These are phyloP conservation scores for Fusarium foetens DNA, from an alignment of 2,329 filamentous ascomycete genomes.

Conservation along the genomic window DNA sequence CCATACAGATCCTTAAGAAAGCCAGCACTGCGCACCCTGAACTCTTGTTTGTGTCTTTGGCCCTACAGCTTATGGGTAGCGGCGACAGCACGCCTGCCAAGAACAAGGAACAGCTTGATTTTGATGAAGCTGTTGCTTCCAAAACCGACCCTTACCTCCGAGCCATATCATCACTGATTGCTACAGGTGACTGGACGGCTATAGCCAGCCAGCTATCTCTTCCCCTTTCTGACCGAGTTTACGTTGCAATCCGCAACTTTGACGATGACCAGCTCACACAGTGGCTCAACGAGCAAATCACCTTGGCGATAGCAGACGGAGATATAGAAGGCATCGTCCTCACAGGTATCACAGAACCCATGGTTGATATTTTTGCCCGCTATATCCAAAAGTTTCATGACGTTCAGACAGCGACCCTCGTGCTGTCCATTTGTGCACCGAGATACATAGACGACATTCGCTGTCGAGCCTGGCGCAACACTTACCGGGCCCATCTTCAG, in stretches of 20 bases:
- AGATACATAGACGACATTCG: conserved; percentile 81
- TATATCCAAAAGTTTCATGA: conserved; percentile 82
- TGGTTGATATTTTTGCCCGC: conserved; percentile 79
- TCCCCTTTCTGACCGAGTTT: conserved; percentile 78
- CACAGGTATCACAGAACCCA: conserved; percentile 77
- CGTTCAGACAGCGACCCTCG: conserved; percentile 80
- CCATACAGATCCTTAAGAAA: conserved; percentile 75
- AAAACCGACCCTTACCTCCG: conserved; percentile 82
- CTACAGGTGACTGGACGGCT: conserved; percentile 78
- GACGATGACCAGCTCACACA: conserved; percentile 68
- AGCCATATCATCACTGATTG: conserved; percentile 81
- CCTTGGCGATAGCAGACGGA: conserved; percentile 69
- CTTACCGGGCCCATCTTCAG: conserved; percentile 77
- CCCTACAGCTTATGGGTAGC: conserved; percentile 70
- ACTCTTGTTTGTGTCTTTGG: conserved; percentile 74
- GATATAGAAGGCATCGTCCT: conserved; percentile 82
- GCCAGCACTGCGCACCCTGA: conserved; percentile 71
- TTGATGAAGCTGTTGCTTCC: conserved; percentile 67
- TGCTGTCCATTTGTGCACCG: conserved; percentile 78
- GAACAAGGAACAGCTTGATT: conserved; percentile 63
- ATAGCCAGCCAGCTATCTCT: conserved; percentile 79
- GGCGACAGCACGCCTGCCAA: conserved; percentile 57
- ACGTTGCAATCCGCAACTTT: conserved; percentile 76
- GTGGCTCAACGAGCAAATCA: conserved; percentile 75
- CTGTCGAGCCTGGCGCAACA: conserved; percentile 77